Evolutionary conservation across 2,329 filamentous ascomycete species (phyloP), one percentile per base, ranked within the genome.

Genomic region (Mollisia scopiformis): DNA sequence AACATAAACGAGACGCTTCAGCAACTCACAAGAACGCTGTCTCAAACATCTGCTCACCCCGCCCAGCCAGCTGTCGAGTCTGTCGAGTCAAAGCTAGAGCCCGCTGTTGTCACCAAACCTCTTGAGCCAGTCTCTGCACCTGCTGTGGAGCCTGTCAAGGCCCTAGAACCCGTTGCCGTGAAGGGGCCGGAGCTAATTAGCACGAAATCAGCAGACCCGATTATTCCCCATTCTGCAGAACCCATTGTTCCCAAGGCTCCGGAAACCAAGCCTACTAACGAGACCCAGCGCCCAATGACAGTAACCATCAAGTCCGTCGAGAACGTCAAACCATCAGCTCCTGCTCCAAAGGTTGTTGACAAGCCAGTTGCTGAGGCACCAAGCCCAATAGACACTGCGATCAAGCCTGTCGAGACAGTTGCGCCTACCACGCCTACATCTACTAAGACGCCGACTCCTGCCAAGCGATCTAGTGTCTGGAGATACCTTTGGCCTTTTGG

Each of bases 401-500:
- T 10, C n/a, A 37, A 35, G 23, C 27, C 56, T 27, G 10, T 23
- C 8, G 33, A 19, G 11, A 19, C 30, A 11, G 41, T 19, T 56
- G 49, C 39, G 2, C 43, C 43, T 33, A n/a, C 33, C 8, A 27
- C 56, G 23, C 49, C 49, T 33, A 33, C 51, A 16, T 7, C 31
- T 10, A 55, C 58, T 5, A 61, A 41, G 25, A 21, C 50, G 33
- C 55, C 55, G 13, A 57, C 43, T 2, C 50, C 49, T 28, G 58
- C 35, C 2, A 63, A 63, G 47, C 55, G 62, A 6, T 53, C 37
- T n/a, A 63, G 62, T 27, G 47, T 63, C 39, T 47, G 57, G 19
- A 50, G 54, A 6, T 53, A 55, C 4, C 57, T 63, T 21, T 63
- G 61, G 61, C 61, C 61, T 16, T 63, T 63, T 52, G 61, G 61